Conservation (phyloP, 768 basidiomycete genomes). For the Agaricus sinodeliciosus region DNA sequence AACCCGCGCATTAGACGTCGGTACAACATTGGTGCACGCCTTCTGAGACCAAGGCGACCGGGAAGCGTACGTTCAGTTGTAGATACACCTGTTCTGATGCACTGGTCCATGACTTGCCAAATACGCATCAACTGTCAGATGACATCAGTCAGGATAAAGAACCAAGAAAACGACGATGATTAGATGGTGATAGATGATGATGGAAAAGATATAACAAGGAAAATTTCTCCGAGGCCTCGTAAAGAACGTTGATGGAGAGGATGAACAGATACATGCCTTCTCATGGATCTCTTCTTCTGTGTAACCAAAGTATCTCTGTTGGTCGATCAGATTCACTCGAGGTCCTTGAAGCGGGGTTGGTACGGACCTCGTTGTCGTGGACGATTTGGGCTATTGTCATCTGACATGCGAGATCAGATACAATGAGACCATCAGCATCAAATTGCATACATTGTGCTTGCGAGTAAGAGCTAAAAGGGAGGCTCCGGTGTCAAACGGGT, state of each 20-base stretch:
- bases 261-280: constrained; percentile 40
- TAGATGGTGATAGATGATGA: background rate
- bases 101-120: constrained; percentile 91
- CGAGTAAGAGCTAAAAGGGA: constrained; percentile 68
- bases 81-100: constrained; percentile 82
- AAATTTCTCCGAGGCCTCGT: background rate
- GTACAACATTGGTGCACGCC: constrained; percentile 87
- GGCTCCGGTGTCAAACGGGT: constrained; percentile 75
- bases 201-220: background rate
- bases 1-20: constrained; percentile 86
- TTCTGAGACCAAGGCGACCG: constrained; percentile 71
- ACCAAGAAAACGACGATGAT: background rate
- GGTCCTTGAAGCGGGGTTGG: background rate
- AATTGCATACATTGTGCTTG: constrained; percentile 62
- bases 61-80: constrained; percentile 75
- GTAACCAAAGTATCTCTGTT: constrained; percentile 59
- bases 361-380: constrained; percentile 74
- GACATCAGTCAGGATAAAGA: background rate
- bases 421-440: constrained; percentile 1
- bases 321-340: background rate
- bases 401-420: constrained; percentile 30
- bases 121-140: constrained; percentile 53
- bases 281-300: constrained; percentile 67
- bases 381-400: constrained; percentile 93
- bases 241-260: background rate